Conservation (phyloP, 2,329 filamentous ascomycete species). For the Blastomyces parvus region DNA sequence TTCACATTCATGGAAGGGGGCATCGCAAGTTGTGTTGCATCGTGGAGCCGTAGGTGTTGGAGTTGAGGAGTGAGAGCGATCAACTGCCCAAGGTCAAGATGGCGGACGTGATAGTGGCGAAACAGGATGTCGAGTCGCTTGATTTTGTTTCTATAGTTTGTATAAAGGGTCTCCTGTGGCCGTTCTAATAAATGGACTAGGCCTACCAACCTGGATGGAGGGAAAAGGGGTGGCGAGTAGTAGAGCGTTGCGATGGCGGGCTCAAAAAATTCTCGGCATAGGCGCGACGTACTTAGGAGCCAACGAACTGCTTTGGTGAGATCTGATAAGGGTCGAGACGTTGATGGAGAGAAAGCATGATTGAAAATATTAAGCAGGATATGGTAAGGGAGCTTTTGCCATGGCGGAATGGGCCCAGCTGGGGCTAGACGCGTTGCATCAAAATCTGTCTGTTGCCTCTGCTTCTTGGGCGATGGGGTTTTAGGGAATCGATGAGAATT, state of each 20-base stretch:
- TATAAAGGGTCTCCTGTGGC: conserved; percentile 40
- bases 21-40: conserved; percentile 29
- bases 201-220: conserved; percentile 40
- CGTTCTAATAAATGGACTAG: conserved; percentile 48
- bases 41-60: conserved; percentile 60
- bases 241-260: conserved; percentile 67
- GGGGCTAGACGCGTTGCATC: conserved; percentile 15
- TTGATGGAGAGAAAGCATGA: conserved; percentile 44
- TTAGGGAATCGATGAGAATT: conserved; percentile 8
- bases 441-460: conserved; percentile 2
- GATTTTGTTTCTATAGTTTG: conserved; percentile 63
- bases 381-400: conserved; percentile 56
- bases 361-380: conserved; percentile 61
- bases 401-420: conserved; percentile 42
- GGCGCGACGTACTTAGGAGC: conserved; percentile 54
- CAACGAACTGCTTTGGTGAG: conserved; percentile 38
- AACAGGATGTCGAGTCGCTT: conserved; percentile 61
- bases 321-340: conserved; percentile 42
- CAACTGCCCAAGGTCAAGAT: conserved; percentile 49
- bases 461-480: conserved; percentile 11
- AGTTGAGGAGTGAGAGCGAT: conserved; percentile 58
- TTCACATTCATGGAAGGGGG: not conserved
- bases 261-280: conserved; percentile 58
- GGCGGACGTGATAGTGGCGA: conserved; percentile 43
- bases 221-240: conserved; percentile 54